Base-by-base conservation (phyloP, 1,139 yeast species). In the Scheffersomyces quercinus region DNA sequence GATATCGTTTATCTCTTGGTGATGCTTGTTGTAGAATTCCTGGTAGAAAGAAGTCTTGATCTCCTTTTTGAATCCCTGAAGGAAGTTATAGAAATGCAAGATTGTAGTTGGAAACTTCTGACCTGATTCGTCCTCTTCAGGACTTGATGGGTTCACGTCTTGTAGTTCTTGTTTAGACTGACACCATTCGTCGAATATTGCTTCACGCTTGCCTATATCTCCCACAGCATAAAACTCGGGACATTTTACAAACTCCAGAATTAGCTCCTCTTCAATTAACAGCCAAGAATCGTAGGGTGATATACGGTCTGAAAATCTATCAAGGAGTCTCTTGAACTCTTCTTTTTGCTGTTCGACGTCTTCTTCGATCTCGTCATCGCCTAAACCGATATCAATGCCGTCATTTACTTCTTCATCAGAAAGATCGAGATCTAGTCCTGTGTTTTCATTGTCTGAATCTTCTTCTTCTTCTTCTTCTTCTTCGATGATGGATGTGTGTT, bases 251-350 rank as follows among this genome's bases (percentile, higher is more conserved):
- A 73, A 55, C 14, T 64, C 65, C 2, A 53, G 39, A 9, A 70
- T 56, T 13, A 68, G 51, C 26, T 68, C 71, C 41, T 73, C 77
- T 47, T 71, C 72, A 0, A 73, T 63, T 26, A 74, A 47, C 39
- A 59, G 58, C 74, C 77, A 74, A 3, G 75, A 65, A 36, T 72
- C 72, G 50, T 59, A 68, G 20, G 57, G 39, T 4, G 73, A 66
- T 15, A 73, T 66, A 32, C 50, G 48, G 20, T 55, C 48, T 33
- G 56, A 48, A 41, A 56, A 55, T 5, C 44, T 35, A 28, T 65
- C 61, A 5, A 74, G 58, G 14, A 73, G 54, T 2, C 39, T 36
- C 4, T 46, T 43, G 46, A 68, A 68, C 1, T 53, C 62, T 3
- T 38, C 31, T n/a, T 38, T 41, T 2, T 28, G 38, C 13, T 28